Evolutionary conservation across 805 yeast species (phyloP), one percentile per base, ranked within the genome.

Genomic region (Candida takata): DNA sequence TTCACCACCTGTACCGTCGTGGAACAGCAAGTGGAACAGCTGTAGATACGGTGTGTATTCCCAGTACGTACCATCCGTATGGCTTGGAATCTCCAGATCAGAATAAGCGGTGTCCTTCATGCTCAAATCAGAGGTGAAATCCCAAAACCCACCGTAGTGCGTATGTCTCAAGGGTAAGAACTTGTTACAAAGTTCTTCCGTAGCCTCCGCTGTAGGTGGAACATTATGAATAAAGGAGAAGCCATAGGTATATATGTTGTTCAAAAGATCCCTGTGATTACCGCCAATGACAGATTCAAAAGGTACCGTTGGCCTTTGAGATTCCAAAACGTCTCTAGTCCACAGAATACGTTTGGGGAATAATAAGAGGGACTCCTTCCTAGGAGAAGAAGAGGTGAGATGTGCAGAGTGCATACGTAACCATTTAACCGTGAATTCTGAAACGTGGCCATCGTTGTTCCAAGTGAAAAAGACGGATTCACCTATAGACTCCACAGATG

Each of bases 121-220:
- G 31, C 77, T 67, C 48, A 79, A 60, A 48, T 79, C 83, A 5
- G 83, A 68, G 9, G 86, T 79, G 55, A 80, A 79, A 51, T 78
- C 84, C 85, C 86, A 80, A 58, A 80, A 79, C 2, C 83, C 85
- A n/a, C 85, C 86, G 45, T 80, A 79, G 51, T 79, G 87, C 2
- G 87, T 79, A 18, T 77, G 77, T 28, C 82, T 62, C 33, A 78
- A 70, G 51, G 73, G 77, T 37, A 77, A 67, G 42, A 79, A 68
- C 45, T 72, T 58, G 43, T 76, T 74, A 37, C 77, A 69, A 40
- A 79, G 62, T 42, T 59, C 57, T 47, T 78, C 69, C 2, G 87
- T 79, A 15, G 64, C 78, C 43, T 71, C 74, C 1, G 83, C 74
- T 12, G 65, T 62, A 5, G 65, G 74, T 1, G 85, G 86, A 15